A percentile compares a stretch with the other conserved stretches of the same genome.
These are phyloP conservation scores for Syzygium grande DNA, from an alignment of 345 rosid species.

Conservation along the genomic window DNA sequence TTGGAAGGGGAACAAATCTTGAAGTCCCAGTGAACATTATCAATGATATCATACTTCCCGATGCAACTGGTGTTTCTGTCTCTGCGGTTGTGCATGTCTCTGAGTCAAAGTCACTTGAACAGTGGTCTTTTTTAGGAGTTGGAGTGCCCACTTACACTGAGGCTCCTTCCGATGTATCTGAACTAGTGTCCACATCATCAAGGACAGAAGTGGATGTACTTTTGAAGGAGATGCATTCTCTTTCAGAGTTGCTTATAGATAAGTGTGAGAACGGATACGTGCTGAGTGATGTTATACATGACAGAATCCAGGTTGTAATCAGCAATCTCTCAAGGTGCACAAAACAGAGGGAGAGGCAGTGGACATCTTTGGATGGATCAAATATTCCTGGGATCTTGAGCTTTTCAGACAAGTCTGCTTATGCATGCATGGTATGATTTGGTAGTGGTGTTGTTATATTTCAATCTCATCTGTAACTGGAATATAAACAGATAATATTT, in stretches of 20 bases:
- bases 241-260: slow-evolving; percentile 43
- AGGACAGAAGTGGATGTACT: slow-evolving; percentile 25
- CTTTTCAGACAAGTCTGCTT: slow-evolving; percentile 16
- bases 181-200: slow-evolving; percentile 8
- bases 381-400: slow-evolving; percentile 7
- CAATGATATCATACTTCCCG: neutral
- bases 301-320: slow-evolving; percentile 30
- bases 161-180: slow-evolving; percentile 4
- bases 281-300: slow-evolving; percentile 27
- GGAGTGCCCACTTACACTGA: slow-evolving; percentile 12
- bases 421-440: slow-evolving; percentile 28
- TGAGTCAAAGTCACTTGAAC: slow-evolving; percentile 1
- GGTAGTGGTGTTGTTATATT: neutral
- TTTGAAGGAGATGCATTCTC: slow-evolving; percentile 26
- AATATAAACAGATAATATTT: neutral
- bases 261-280: slow-evolving; percentile 28
- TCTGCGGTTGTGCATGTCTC: slow-evolving; percentile 1
- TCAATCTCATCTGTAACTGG: neutral
- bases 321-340: slow-evolving; percentile 34
- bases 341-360: slow-evolving; percentile 12
- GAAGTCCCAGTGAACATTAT: neutral
- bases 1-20: neutral
- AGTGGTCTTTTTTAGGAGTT: slow-evolving; percentile 3
- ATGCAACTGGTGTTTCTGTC: slow-evolving; percentile 12
- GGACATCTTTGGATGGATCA: slow-evolving; percentile 12